These are phyloP conservation scores for Fragaria vesca DNA, from an alignment of 306 rosid species.

Conservation along the genomic window DNA sequence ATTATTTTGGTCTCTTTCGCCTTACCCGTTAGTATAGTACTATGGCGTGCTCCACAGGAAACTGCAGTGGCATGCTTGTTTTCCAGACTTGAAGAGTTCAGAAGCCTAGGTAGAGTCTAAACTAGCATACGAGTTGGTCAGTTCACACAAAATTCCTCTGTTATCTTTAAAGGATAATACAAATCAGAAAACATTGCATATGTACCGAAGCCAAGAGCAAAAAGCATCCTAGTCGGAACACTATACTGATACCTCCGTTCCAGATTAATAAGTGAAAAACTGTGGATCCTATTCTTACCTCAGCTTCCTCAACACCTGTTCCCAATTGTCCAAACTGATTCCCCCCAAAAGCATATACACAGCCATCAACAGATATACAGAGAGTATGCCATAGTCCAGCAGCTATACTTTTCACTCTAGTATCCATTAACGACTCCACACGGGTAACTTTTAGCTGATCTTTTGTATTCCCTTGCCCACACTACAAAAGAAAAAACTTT, in stretches of 20 bases:
- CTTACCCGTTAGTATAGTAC: conserved; percentile 68
- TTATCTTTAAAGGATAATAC: not conserved
- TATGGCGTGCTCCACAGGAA: conserved; percentile 93
- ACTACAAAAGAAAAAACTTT: conserved; percentile 30
- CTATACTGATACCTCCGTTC: not conserved
- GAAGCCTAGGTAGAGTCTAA: conserved; percentile 67
- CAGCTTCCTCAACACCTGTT: conserved; percentile 65
- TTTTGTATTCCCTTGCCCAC: conserved; percentile 74
- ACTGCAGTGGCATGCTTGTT: conserved; percentile 45
- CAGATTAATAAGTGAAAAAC: not conserved
- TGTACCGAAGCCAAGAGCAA: not conserved
- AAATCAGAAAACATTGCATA: not conserved
- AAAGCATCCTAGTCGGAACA: not conserved
- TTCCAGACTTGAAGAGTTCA: conserved; percentile 65
- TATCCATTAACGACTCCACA: conserved; percentile 59
- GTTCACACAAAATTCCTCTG: not conserved
- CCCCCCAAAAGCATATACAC: conserved; percentile 74
- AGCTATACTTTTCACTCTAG: conserved; percentile 51
- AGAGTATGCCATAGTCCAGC: conserved; percentile 95
- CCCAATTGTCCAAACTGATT: conserved; percentile 96
- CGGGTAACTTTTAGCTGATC: conserved; percentile 73
- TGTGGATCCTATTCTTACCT: conserved; percentile 43
- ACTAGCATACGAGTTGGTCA: not conserved
- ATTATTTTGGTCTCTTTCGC: not conserved
- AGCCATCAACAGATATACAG: conserved; percentile 63